These are phyloP conservation scores for Naganishia albida DNA, from an alignment of 1,284 basidiomycete species.

Conservation along the genomic window DNA sequence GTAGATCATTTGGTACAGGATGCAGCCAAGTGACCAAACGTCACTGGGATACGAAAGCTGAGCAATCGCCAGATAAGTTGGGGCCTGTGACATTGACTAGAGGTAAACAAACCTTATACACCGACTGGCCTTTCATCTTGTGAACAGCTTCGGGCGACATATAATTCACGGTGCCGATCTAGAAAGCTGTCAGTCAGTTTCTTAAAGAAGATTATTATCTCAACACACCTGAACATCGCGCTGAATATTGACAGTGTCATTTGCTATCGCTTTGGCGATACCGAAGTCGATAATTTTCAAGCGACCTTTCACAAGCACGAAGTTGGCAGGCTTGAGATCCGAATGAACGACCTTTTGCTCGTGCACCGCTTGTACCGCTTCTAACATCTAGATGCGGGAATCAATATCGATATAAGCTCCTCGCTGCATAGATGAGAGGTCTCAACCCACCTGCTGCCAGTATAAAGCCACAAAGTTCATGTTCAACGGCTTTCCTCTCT, in stretches of 20 bases:
- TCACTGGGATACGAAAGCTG: constrained; percentile 68
- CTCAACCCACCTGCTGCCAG: constrained; percentile 78
- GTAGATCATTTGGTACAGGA: constrained; percentile 94
- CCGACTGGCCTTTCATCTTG: constrained; percentile 52
- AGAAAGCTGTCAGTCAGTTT: constrained; percentile 82
- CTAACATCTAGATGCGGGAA: constrained; percentile 71
- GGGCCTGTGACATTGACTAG: too few relatives aligned
- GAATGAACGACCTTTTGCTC: constrained; percentile 96
- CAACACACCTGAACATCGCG: constrained; percentile 80
- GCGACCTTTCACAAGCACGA: constrained; percentile 87
- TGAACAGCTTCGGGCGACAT: constrained; percentile 95
- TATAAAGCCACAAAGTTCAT: constrained; percentile 91
- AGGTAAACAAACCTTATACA: constrained; percentile 48
- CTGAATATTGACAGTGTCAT: constrained; percentile 95
- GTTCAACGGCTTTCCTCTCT: constrained; percentile 76
- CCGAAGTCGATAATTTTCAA: constrained; percentile 96
- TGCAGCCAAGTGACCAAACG: constrained; percentile 96
- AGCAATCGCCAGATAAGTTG: too few relatives aligned
- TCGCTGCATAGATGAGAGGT: not conserved
- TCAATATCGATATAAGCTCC: not conserved
- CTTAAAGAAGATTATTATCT: constrained; percentile 90
- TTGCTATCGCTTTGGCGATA: constrained; percentile 94
- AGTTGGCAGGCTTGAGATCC: constrained; percentile 94
- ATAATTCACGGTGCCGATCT: constrained; percentile 92
- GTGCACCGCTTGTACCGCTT: constrained; percentile 92